phyloP scores from a whole-genome alignment of 2,329 filamentous ascomycete genomes.

The Epichloe scottii region DNA sequence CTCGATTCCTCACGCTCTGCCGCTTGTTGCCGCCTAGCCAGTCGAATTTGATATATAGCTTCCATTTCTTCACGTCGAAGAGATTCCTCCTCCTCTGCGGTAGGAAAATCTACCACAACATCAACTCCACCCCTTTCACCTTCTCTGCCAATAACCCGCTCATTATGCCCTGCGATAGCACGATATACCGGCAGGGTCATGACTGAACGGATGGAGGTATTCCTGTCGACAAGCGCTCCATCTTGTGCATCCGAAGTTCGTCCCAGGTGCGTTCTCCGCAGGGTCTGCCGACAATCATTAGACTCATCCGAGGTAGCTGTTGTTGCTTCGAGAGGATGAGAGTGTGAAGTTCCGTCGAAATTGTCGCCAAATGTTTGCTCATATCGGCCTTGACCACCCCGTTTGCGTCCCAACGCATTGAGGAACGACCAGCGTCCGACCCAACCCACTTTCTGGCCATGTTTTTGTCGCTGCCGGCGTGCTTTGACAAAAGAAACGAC shows the following conservation, averaged over 20 bases:
- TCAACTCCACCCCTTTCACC: slow-evolving; percentile 90
- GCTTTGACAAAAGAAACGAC: not conserved
- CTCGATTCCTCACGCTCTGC: slow-evolving; percentile 69
- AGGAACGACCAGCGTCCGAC: not conserved
- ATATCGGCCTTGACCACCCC: slow-evolving; percentile 14
- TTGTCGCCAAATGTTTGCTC: slow-evolving; percentile 20
- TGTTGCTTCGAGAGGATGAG: slow-evolving; percentile 15
- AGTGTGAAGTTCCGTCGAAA: slow-evolving; percentile 10
- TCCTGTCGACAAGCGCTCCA: slow-evolving; percentile 51
- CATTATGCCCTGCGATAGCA: slow-evolving; percentile 56
- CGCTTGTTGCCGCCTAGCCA: slow-evolving; percentile 61
- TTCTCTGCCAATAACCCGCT: slow-evolving; percentile 75
- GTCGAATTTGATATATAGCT: slow-evolving; percentile 75
- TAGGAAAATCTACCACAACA: slow-evolving; percentile 75
- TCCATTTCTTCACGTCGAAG: slow-evolving; percentile 87
- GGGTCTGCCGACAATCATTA: slow-evolving; percentile 1
- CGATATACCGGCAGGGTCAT: slow-evolving; percentile 88
- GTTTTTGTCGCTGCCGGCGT: not conserved
- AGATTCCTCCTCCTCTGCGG: slow-evolving; percentile 63
- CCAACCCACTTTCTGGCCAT: not conserved
- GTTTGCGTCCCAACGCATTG: slow-evolving; percentile 8
- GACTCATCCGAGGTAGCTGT: slow-evolving; percentile 4
- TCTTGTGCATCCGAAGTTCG: slow-evolving; percentile 17
- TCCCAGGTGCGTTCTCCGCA: slow-evolving; percentile 4
- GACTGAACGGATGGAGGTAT: slow-evolving; percentile 80